A percentile compares a stretch with the other conserved stretches of the same genome.
Conservation (phyloP, 768 basidiomycete genomes). For the Trametes elegans region DNA sequence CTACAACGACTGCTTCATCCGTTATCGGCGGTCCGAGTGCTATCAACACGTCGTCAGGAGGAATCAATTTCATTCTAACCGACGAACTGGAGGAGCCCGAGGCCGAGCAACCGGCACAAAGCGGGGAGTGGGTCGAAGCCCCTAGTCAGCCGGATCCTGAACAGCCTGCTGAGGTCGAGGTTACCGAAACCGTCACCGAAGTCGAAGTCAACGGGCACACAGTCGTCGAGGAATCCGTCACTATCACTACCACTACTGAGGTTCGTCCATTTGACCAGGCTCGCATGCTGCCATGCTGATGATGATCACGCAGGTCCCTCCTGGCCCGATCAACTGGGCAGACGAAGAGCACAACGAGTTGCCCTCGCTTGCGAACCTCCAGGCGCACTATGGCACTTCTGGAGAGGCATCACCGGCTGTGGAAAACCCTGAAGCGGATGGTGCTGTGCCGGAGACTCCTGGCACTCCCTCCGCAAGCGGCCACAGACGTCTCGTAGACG, state of each 20-base stretch:
- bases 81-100: constrained; percentile 60
- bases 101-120: background rate
- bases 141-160: constrained; percentile 25
- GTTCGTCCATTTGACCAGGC: constrained; percentile 5
- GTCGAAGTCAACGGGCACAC: constrained; percentile 24
- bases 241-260: constrained; percentile 24
- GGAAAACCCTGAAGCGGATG: constrained; percentile 34
- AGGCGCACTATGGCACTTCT: constrained; percentile 75
- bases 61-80: constrained; percentile 80
- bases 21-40: constrained; percentile 40
- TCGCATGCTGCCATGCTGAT: no score
- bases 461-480: constrained; percentile 24
- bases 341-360: constrained; percentile 77
- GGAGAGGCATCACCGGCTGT: constrained; percentile 63
- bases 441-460: constrained; percentile 28
- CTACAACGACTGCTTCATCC: constrained; percentile 25
- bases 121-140: constrained; percentile 45
- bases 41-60: constrained; percentile 41
- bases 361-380: constrained; percentile 73
- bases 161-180: constrained; percentile 20
- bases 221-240: constrained; percentile 26
- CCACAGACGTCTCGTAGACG: constrained; percentile 37
- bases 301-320: background rate
- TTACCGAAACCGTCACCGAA: constrained; percentile 21
- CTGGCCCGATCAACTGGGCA: constrained; percentile 72